Conservation (phyloP, 2,329 filamentous ascomycete genomes). For the Aspergillus hiratsukae region DNA sequence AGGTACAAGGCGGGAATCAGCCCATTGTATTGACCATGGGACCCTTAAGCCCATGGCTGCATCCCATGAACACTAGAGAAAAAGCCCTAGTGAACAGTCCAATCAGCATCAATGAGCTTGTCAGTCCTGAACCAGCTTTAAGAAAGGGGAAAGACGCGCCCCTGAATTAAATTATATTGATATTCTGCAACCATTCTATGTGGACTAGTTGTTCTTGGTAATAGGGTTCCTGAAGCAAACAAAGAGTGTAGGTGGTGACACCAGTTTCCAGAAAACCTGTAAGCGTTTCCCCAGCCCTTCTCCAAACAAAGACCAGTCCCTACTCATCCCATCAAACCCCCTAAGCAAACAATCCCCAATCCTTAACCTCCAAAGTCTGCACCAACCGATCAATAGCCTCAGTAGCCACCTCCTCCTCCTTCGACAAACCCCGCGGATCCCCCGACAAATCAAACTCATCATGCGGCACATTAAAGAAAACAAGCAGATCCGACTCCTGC, state of each 20-base stretch:
- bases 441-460: slow-evolving; percentile 67
- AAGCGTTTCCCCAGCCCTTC: background rate
- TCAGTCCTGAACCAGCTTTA: too few relatives aligned
- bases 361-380: slow-evolving; percentile 69
- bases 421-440: slow-evolving; percentile 62
- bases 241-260: background rate
- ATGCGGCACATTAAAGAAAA: slow-evolving; percentile 85
- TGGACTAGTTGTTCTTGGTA: background rate
- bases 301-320: background rate
- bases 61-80: too few relatives aligned
- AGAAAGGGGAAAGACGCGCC: too few relatives aligned
- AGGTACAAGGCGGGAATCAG: too few relatives aligned
- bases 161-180: too few relatives aligned
- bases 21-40: too few relatives aligned
- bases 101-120: too few relatives aligned
- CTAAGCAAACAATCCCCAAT: slow-evolving; percentile 69
- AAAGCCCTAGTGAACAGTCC: too few relatives aligned
- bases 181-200: too few relatives aligned
- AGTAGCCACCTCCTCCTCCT: slow-evolving; percentile 55
- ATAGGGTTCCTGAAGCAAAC: background rate
- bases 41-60: too few relatives aligned
- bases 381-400: slow-evolving; percentile 50
- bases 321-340: background rate
- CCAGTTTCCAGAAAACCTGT: background rate
- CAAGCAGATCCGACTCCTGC: slow-evolving; percentile 73